Evolutionary conservation across 1,139 yeast species (phyloP).

Genomic region (Nadsonia starkeyi-henricii): DNA sequence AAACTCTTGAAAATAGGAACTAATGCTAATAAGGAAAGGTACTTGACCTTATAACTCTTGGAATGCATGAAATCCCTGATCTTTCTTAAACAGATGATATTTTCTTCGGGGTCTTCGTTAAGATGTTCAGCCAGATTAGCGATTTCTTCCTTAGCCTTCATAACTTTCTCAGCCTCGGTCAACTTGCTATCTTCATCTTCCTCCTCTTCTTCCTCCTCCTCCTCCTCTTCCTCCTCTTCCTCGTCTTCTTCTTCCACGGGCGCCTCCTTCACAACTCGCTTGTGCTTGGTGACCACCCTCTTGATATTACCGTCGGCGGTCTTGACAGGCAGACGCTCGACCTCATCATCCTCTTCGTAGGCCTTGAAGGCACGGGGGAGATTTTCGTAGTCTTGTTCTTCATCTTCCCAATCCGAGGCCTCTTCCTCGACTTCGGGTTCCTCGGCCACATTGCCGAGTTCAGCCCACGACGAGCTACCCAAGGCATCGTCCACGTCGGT

Average conservation of each 20-base stretch:
- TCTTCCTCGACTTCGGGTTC: slow-evolving; percentile 18
- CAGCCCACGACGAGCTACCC: slow-evolving; percentile 13
- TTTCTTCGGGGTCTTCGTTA: slow-evolving; percentile 84
- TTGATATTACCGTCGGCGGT: slow-evolving; percentile 13
- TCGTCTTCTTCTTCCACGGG: slow-evolving; percentile 16
- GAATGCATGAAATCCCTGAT: slow-evolving; percentile 57
- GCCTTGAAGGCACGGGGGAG: slow-evolving; percentile 20
- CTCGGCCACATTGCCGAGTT: slow-evolving; percentile 15
- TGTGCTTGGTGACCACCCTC: slow-evolving; percentile 19
- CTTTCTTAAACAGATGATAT: slow-evolving; percentile 50
- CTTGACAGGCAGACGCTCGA: slow-evolving; percentile 5
- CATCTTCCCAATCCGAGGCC: slow-evolving; percentile 15
- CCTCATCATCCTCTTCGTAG: slow-evolving; percentile 18
- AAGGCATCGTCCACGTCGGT: slow-evolving; percentile 13
- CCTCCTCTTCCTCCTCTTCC: slow-evolving; percentile 15
- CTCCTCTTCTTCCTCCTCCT: slow-evolving; percentile 30
- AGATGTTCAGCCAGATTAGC: slow-evolving; percentile 69
- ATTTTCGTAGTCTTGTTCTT: slow-evolving; percentile 23
- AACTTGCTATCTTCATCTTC: slow-evolving; percentile 34
- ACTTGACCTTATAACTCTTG: slow-evolving; percentile 46
- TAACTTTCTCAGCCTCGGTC: slow-evolving; percentile 30
- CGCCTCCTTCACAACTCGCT: slow-evolving; percentile 12
- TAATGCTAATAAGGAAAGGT: slow-evolving; percentile 61
- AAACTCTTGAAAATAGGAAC: slow-evolving; percentile 75
- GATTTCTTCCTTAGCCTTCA: slow-evolving; percentile 62